Base-by-base conservation (phyloP, 495 filamentous ascomycete species). In the Podospora fimiseda region DNA sequence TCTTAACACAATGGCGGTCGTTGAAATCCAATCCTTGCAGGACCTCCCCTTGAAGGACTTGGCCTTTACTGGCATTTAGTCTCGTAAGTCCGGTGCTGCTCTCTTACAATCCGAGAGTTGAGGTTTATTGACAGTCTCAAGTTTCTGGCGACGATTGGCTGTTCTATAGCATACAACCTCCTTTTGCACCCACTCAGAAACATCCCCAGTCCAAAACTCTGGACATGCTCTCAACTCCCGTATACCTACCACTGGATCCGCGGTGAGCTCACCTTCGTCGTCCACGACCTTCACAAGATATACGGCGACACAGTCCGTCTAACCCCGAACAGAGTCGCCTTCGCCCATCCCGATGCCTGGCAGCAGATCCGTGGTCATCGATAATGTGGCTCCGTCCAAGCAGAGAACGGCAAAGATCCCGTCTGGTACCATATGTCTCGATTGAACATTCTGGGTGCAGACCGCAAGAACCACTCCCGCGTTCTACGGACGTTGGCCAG, bases 291-390 rank as follows among this genome's bases (percentile, higher is more conserved):
- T 3, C 80, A 83, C 57, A 62, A 75, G 45, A 67, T 60, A 38
- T 78, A 81, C 50, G 79, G 80, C 21, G 68, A 69, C 18, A 60
- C 80, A 27, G 70, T 88, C 0, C 80, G 85, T 2, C 60, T 85
- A 9, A 65, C 71, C 0, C 83, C 84, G 1, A 66, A 75, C 36
- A 71, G 80, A 40, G 60, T 88, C 0, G 76, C 75, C 2, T 86
- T 81, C 65, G 74, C 66, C 50, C 69, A 74, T 2, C 66, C 74
- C 0, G 57, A 69, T 2, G 80, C 82, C 3, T 81, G 74, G 69
- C 73, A 74, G 21, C 80, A 83, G 51, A 82, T 87, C 44, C 80
- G 83, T 47, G 78, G 77, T 1, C 65, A 69, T 56, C 68, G 60
- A 33, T 68, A 68, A 51, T 21, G n/a, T n/a, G n/a, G n/a, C n/a